Evolutionary conservation across 176 grass and related monocot species (phyloP).

Genomic region (Tillandsia fasciculata): DNA sequence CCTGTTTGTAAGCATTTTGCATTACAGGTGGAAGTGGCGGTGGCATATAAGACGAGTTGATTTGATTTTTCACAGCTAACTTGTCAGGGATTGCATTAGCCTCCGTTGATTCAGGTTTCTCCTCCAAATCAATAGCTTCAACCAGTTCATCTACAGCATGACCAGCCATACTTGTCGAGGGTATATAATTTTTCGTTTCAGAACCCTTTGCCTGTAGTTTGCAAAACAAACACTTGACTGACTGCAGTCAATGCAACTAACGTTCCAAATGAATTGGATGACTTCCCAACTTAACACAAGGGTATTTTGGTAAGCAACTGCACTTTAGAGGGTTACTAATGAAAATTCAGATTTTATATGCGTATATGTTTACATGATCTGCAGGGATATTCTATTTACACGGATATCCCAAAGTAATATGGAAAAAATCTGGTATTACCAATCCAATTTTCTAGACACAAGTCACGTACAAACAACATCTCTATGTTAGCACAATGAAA

Average conservation of each 20-base stretch:
- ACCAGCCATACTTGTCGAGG: conserved; percentile 61
- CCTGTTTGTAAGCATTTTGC: conserved; percentile 44
- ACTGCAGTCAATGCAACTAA: not conserved
- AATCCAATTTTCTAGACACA: too few species aligned
- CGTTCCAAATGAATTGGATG: too few species aligned
- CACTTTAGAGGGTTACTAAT: too few species aligned
- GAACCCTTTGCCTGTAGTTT: conserved; percentile 55
- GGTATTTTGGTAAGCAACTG: too few species aligned
- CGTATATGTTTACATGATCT: too few species aligned
- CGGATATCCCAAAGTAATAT: too few species aligned
- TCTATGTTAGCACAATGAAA: not conserved
- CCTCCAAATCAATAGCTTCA: conserved; percentile 57
- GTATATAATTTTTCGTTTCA: conserved; percentile 40
- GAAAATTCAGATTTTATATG: too few species aligned
- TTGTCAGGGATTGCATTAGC: conserved; percentile 26
- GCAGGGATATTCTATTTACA: too few species aligned
- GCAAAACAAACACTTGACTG: conserved; percentile 14
- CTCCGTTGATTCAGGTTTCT: conserved; percentile 33
- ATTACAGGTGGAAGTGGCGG: conserved; percentile 27
- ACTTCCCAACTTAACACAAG: too few species aligned
- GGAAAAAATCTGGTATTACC: too few species aligned
- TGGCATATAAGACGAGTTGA: conserved; percentile 39
- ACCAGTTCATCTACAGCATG: conserved; percentile 52
- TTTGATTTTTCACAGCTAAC: conserved; percentile 24
- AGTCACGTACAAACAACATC: too few species aligned